Base-by-base conservation (phyloP, 106 monocot species). In the Dendrobium officinale region DNA sequence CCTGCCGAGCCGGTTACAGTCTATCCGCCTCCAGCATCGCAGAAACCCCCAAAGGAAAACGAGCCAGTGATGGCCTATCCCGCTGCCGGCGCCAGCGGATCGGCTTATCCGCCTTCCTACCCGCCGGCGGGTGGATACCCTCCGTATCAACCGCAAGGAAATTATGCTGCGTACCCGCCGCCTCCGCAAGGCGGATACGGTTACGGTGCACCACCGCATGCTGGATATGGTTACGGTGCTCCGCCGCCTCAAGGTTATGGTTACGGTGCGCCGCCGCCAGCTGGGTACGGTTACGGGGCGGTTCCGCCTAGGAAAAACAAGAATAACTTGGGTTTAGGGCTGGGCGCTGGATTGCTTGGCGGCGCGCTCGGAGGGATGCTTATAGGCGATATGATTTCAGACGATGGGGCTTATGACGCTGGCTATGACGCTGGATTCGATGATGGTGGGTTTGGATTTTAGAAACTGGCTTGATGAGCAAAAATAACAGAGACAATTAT, bases 321-420 rank as follows among this genome's bases (percentile, higher is more conserved):
- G 40, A 77, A 77, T 15, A 77, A 77, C n/a, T 47, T 48, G 5
- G 88, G 85, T 29, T 55, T 90, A 48, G 92, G 92, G 4, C 80
- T 90, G 10, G 91, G 88, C 2, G 85, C 88, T 0, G 90, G 90
- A 20, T 79, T 90, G 16, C 67, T 90, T 27, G 90, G 90, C 10
- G 92, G 92, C 10, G 88, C 86, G 8, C 58, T 92, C 17, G 90
- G 90, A 17, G 92, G 92, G 40, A 49, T 93, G 75, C 41, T 90
- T 54, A 29, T 93, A 4, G 90, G 86, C 15, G 92, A 90, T 75
- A 79, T 90, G 90, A 78, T 90, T 22, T 79, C 84, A 16, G 91
- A 93, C 70, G 82, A 80, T 0, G 77, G 16, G 2, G 80, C 49
- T 0, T 94, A 92, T 67, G 92, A 92, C 42, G 79, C 84, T 7